Percentiles rank a stretch among this genome's conserved stretches.
These are phyloP conservation scores for Aphanoascus verrucosus DNA, from an alignment of 2,329 filamentous ascomycete species.

Conservation along the genomic window DNA sequence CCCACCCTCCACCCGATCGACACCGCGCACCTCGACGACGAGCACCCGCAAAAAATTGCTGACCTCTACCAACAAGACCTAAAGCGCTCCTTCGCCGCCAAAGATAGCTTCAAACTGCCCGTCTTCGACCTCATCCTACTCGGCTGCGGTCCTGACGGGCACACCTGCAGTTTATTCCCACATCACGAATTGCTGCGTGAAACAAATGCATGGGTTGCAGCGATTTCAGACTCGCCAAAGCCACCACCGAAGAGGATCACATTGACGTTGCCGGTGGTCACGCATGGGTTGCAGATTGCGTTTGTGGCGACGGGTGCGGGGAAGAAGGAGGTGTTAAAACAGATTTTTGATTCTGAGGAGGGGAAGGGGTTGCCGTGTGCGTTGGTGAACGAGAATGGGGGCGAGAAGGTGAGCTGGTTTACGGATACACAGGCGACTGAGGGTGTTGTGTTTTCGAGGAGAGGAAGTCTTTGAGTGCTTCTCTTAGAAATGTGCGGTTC, in stretches of 20 bases:
- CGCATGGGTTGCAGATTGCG: conserved; percentile 72
- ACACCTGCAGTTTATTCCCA: conserved; percentile 95
- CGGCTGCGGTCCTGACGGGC: conserved; percentile 88
- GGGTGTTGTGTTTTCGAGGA: no score
- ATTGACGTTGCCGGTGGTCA: conserved; percentile 79
- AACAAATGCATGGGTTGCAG: conserved; percentile 78
- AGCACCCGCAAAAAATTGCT: conserved; percentile 81
- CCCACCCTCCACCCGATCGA: conserved; percentile 76
- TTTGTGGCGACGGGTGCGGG: conserved; percentile 83
- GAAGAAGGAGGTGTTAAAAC: conserved; percentile 85
- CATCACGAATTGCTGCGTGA: conserved; percentile 78
- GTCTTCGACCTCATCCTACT: conserved; percentile 91
- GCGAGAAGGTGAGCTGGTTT: conserved; percentile 93
- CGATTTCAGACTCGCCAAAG: conserved; percentile 90
- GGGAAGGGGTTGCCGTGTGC: conserved; percentile 67
- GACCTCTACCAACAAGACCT: conserved; percentile 87
- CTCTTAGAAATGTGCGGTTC: no score
- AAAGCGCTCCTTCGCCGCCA: conserved; percentile 73
- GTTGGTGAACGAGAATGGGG: conserved; percentile 71
- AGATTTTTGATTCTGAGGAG: conserved; percentile 74
- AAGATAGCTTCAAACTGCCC: conserved; percentile 87
- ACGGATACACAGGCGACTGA: no score
- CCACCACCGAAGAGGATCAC: conserved; percentile 85
- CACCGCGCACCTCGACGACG: conserved; percentile 52
- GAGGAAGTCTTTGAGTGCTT: no score